These are phyloP conservation scores for Drechslerella dactyloides DNA, from an alignment of 2,329 filamentous ascomycete species.

Conservation along the genomic window DNA sequence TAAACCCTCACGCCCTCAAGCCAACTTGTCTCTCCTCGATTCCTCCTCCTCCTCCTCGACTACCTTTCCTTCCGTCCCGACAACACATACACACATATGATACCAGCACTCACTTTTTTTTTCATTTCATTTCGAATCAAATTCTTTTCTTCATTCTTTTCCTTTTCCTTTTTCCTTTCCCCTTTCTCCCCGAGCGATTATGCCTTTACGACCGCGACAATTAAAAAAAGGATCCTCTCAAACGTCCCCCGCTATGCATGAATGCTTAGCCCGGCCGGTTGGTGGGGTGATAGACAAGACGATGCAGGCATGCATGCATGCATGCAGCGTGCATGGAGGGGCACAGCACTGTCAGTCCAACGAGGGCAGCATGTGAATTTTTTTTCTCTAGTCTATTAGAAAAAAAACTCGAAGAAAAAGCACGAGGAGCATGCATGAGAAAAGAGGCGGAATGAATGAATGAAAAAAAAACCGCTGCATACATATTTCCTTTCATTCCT, in stretches of 20 bases:
- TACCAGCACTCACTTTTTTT: conserved; percentile 6
- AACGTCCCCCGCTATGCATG: not conserved
- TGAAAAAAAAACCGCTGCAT: conserved; percentile 12
- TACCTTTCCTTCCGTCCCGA: too few relatives aligned
- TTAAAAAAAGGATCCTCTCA: conserved; percentile 10
- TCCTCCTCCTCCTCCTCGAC: conserved; percentile 28
- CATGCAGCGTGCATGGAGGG: conserved; percentile 14
- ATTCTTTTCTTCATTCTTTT: conserved; percentile 26
- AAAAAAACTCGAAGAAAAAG: too few relatives aligned
- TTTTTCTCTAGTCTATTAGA: conserved; percentile 6
- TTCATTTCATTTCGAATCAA: too few relatives aligned
- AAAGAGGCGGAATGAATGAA: conserved; percentile 23
- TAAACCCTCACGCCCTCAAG: conserved; percentile 43
- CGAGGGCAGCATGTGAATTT: too few relatives aligned
- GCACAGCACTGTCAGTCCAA: conserved; percentile 12
- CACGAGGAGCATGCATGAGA: too few relatives aligned
- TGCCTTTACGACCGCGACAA: conserved; percentile 18
- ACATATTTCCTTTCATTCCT: conserved; percentile 50
- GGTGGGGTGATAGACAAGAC: conserved; percentile 19
- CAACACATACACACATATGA: too few relatives aligned
- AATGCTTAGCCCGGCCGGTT: conserved; percentile 29
- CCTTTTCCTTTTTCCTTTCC: conserved; percentile 19
- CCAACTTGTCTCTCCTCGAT: conserved; percentile 24
- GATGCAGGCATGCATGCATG: too few relatives aligned
- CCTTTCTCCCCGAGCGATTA: conserved; percentile 24